Base-by-base conservation (phyloP, 2,329 filamentous ascomycete species). In the Periconia sp. region DNA sequence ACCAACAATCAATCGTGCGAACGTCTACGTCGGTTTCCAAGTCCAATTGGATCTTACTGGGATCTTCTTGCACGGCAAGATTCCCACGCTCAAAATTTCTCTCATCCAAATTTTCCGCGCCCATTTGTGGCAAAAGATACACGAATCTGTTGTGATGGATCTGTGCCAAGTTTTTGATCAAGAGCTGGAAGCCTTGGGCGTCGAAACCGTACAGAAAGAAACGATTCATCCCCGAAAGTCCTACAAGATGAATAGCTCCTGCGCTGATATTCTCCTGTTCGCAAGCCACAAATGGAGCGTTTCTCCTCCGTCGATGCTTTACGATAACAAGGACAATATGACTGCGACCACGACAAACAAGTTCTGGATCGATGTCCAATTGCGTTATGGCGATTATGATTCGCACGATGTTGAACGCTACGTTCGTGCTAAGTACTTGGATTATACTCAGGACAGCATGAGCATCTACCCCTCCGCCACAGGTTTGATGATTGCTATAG, bases 211-310 rank as follows among this genome's bases (percentile, higher is more conserved):
- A 5, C 94, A 99, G 72, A 99, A 99, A 76, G 94, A 99, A 79
- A 97, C 94, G 0, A 99, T 99, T 55, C 94, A 99, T 80, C 94
- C 94, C 49, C 85, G 94, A 85, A 99, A 99, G 78, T 97, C 92
- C 5, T 99, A 99, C 85, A 99, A 99, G 85, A 99, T 99, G 94
- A 99, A 99, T 81, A 97, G 92, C 68, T 97, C 93, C 53, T 97
- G 94, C 68, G 94, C 95, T 5, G 94, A 99, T 74, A 97, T 99
- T 59, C 82, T 97, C 50, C 84, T 99, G 10, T 99, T 99, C 70
- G 93, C 94, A 37, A 96, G 90, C 60, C 94, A 97, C 79, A 99
- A 97, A 75, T 99, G 95, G 95, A 97, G 96, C 59, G 92, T 99
- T 49, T 97, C 92, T 0, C 83, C 91, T 2, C 95, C 94, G 1